Percentiles rank a stretch among this genome's conserved stretches.
Evolutionary conservation across 106 monocot genomes (phyloP).

Genomic region (Xerophyta viscosa): DNA sequence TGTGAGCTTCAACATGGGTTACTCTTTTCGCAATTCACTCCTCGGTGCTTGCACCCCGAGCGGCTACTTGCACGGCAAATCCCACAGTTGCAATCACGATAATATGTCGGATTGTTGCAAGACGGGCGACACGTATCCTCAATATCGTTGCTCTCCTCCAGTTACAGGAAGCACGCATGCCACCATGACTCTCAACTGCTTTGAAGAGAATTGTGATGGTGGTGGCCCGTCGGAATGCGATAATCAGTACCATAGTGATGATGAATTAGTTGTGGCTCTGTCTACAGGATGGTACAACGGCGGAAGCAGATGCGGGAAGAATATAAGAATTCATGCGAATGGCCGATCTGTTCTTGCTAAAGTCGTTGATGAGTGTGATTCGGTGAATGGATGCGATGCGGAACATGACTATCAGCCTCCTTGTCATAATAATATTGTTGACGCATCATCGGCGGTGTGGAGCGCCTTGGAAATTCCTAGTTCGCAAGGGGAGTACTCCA

Average conservation of each 20-base stretch:
- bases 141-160: slow-evolving; percentile 4
- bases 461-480: background rate
- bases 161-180: background rate
- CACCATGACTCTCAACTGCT: slow-evolving; percentile 6
- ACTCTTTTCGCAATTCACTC: too few relatives aligned
- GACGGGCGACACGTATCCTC: background rate
- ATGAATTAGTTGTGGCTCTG: slow-evolving; percentile 1
- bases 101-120: background rate
- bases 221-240: slow-evolving; percentile 5
- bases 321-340: background rate
- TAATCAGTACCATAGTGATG: background rate
- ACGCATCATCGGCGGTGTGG: slow-evolving; percentile 3
- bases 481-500: background rate
- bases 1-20: too few relatives aligned
- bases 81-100: background rate
- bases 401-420: slow-evolving; percentile 5
- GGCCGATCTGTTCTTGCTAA: background rate
- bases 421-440: background rate
- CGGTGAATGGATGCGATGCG: slow-evolving; percentile 1
- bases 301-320: background rate
- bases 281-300: slow-evolving; percentile 4
- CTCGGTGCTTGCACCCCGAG: background rate
- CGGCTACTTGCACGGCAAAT: background rate
- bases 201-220: background rate
- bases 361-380: slow-evolving; percentile 9